Base-by-base conservation (phyloP, 495 filamentous ascomycete species). In the Gamarada debralockiae region DNA sequence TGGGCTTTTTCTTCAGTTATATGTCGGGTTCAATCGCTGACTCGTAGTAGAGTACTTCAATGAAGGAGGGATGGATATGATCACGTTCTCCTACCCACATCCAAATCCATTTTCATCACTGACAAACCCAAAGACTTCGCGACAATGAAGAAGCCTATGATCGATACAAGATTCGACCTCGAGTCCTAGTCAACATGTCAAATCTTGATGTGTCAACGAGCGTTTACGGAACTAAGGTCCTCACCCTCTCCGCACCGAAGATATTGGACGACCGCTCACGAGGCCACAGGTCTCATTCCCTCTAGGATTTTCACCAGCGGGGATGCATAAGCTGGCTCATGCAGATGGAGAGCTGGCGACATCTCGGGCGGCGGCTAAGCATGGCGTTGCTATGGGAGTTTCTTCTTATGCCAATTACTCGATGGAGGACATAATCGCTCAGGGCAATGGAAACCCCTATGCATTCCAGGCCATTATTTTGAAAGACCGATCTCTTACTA, bases 171-270 rank as follows among this genome's bases (percentile, higher is more conserved):
- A 70, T 84, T 33, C 69, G 76, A 3, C 78, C 79, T 5, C 70
- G 80, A n/a, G 69, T 82, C 14, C 66, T 84, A 0, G 62, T 67
- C 45, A 73, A 83, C 55, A 77, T 82, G 22, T 71, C 70, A 17
- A 64, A 65, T 0, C 60, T 78, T 24, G 77, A 82, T 56, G 75
- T 73, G 7, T 70, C 65, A 14, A 74, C 71, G 0, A 64, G 64
- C 8, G 64, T 82, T 7, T 74, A 81, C 31, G 76, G 72, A 2
- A 61, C 39, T 8, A 65, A 62, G 41, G 39, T 45, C 14, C n/a
- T 24, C n/a, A 12, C 1, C 8, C 27, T 34, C 36, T 3, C 2
- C 14, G 12, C 12, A 2, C 4, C 15, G 7, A 25, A 22, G 18
- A 33, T n/a, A 5, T n/a, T n/a, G n/a, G n/a, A 3, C 18, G 4